Percentiles rank a stretch among this genome's conserved stretches.
phyloP scores from a whole-genome alignment of 106 monocot species.

The Platanthera guangdongensis region DNA sequence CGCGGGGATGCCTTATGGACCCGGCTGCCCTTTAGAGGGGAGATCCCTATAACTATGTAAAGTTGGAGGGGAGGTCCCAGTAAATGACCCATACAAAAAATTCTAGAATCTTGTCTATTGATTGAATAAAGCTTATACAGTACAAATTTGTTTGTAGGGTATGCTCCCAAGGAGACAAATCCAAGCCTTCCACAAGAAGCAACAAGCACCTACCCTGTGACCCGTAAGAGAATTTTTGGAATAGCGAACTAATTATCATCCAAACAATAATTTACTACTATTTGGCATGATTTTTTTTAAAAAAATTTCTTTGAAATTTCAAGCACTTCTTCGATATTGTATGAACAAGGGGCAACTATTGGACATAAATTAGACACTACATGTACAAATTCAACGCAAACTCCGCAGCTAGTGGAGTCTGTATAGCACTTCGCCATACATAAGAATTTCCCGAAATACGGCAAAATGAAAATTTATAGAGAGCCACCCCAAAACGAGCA shows the following conservation, averaged over 20 bases:
- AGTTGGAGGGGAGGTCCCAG: too few relatives aligned
- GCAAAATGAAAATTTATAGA: too few relatives aligned
- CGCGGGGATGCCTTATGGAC: too few relatives aligned
- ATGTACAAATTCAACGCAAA: too few relatives aligned
- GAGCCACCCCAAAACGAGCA: too few relatives aligned
- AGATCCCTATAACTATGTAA: too few relatives aligned
- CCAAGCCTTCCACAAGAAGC: constrained; percentile 2
- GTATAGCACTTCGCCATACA: too few relatives aligned
- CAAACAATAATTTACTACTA: background rate
- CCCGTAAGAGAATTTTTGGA: background rate
- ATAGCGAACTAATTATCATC: background rate
- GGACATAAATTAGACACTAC: background rate
- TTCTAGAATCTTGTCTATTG: background rate
- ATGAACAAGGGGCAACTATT: background rate
- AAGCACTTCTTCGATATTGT: background rate
- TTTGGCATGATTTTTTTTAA: background rate
- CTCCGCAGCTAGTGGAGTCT: too few relatives aligned
- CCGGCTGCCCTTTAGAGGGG: too few relatives aligned
- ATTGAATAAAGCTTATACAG: background rate
- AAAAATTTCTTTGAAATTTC: background rate
- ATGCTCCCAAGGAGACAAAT: constrained; percentile 9
- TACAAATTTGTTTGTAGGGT: constrained; percentile 16
- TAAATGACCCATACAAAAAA: too few relatives aligned
- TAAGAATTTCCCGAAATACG: too few relatives aligned
- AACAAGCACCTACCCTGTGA: background rate